Conservation (phyloP, 2,329 filamentous ascomycete species). For the Nakataea oryzae region DNA sequence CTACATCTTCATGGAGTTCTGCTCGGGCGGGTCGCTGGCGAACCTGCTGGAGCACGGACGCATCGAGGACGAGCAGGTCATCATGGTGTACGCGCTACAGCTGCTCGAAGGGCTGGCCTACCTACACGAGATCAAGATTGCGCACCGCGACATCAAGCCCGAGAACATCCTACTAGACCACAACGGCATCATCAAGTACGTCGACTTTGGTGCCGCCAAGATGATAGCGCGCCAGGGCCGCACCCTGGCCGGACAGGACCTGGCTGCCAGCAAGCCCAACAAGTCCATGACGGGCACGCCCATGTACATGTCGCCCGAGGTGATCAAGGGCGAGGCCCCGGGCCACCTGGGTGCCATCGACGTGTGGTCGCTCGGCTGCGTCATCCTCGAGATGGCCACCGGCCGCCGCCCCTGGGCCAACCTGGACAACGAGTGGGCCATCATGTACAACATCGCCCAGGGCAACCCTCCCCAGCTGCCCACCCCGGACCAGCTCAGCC, state of each 20-base stretch:
- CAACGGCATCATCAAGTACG: conserved; percentile 97
- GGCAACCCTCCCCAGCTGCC: conserved; percentile 88
- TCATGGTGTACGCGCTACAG: conserved; percentile 92
- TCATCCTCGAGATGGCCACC: conserved; percentile 95
- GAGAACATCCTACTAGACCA: conserved; percentile 96
- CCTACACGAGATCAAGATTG: conserved; percentile 81
- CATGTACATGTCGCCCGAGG: conserved; percentile 99
- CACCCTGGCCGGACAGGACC: conserved; percentile 57
- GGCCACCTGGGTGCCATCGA: conserved; percentile 82
- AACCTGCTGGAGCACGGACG: conserved; percentile 86
- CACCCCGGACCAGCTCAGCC: conserved; percentile 70
- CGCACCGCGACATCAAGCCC: conserved; percentile 95
- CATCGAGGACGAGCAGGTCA: conserved; percentile 95
- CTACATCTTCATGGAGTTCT: conserved; percentile 99
- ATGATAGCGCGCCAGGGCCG: conserved; percentile 90
- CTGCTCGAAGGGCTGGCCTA: conserved; percentile 90
- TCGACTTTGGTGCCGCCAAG: conserved; percentile 96
- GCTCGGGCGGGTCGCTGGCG: conserved; percentile 86
- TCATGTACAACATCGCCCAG: conserved; percentile 99
- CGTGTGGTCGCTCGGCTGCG: conserved; percentile 93
- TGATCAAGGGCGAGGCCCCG: conserved; percentile 80
- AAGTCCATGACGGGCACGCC: conserved; percentile 95
- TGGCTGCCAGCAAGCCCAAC: conserved; percentile 52
- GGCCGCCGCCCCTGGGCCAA: conserved; percentile 89
- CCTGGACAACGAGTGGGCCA: conserved; percentile 97